A percentile compares a stretch with the other conserved stretches of the same genome.
Conservation (phyloP, 2,329 filamentous ascomycete species). For the Fusarium chaquense region DNA sequence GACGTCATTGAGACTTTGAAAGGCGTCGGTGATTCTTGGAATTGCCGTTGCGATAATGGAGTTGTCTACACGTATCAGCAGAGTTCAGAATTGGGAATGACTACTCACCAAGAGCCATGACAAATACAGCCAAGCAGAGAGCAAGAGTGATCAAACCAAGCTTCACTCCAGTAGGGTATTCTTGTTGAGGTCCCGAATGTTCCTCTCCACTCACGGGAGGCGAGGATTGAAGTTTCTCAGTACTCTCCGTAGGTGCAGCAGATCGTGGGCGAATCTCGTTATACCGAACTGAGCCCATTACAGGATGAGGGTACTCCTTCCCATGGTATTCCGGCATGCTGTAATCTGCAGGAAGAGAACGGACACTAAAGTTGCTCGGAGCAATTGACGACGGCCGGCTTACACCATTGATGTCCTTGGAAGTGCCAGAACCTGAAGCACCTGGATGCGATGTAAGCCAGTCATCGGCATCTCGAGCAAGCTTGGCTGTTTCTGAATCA, state of each 20-base stretch:
- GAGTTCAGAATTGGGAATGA: rapidly evolving
- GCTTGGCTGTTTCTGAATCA: constrained; percentile 40
- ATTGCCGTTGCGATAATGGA: constrained; percentile 60
- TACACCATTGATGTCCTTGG: constrained; percentile 42
- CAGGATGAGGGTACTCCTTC: constrained; percentile 37
- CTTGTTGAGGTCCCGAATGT: constrained; percentile 13
- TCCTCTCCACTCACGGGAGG: neutral
- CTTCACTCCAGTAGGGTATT: constrained; percentile 45
- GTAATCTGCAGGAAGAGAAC: constrained; percentile 37
- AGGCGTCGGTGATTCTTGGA: constrained; percentile 58
- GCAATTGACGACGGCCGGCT: constrained; percentile 42
- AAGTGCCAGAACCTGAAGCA: constrained; percentile 10
- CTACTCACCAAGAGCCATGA: constrained; percentile 55
- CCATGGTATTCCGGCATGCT: constrained; percentile 24
- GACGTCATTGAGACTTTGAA: constrained; percentile 60
- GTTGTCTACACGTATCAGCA: constrained; percentile 48
- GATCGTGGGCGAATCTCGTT: constrained; percentile 39
- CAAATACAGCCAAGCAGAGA: constrained; percentile 55
- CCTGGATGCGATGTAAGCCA: constrained; percentile 44
- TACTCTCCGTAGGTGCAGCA: constrained; percentile 41
- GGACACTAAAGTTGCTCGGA: constrained; percentile 41
- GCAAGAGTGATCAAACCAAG: constrained; percentile 54
- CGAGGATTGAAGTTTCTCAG: constrained; percentile 46
- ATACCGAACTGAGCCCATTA: constrained; percentile 43
- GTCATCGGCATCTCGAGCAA: constrained; percentile 39